Evolutionary conservation across 371 early-diverging fungal genomes (phyloP).

Genomic region (Thermomucor indicae-seudaticae): DNA sequence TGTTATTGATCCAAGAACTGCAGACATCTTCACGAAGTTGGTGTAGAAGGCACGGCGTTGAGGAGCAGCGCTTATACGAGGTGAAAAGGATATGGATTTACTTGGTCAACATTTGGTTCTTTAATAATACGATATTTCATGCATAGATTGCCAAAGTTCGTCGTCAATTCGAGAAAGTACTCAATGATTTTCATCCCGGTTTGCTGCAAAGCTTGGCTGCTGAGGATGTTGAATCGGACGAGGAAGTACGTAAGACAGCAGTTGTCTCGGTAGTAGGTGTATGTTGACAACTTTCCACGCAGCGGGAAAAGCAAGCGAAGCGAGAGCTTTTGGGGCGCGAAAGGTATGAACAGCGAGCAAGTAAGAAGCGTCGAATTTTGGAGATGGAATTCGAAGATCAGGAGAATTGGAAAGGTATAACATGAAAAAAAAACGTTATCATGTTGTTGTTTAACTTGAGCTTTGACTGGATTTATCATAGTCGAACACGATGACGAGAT

Average conservation of each 20-base stretch:
- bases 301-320: slow-evolving; percentile 4
- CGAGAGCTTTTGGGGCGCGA: slow-evolving; percentile 28
- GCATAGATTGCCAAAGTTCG: slow-evolving; percentile 43
- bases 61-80: slow-evolving; percentile 71
- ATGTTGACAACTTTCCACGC: neutral
- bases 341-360: slow-evolving; percentile 23
- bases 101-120: neutral
- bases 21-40: slow-evolving; percentile 53
- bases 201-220: slow-evolving; percentile 16
- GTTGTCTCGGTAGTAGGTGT: neutral
- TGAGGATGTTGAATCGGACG: slow-evolving; percentile 5
- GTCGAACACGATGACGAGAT: slow-evolving; percentile 7
- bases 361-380: slow-evolving; percentile 24
- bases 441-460: neutral
- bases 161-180: slow-evolving; percentile 43
- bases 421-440: neutral
- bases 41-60: slow-evolving; percentile 61
- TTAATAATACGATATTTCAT: neutral
- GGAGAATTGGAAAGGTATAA: slow-evolving; percentile 14
- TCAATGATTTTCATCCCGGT: slow-evolving; percentile 45
- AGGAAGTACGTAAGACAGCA: neutral
- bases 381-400: slow-evolving; percentile 14
- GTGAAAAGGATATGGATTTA: slow-evolving; percentile 18
- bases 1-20: neutral
- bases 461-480: neutral